Evolutionary conservation across 2,329 filamentous ascomycete species (phyloP).

Genomic region (Penicillium sp.): DNA sequence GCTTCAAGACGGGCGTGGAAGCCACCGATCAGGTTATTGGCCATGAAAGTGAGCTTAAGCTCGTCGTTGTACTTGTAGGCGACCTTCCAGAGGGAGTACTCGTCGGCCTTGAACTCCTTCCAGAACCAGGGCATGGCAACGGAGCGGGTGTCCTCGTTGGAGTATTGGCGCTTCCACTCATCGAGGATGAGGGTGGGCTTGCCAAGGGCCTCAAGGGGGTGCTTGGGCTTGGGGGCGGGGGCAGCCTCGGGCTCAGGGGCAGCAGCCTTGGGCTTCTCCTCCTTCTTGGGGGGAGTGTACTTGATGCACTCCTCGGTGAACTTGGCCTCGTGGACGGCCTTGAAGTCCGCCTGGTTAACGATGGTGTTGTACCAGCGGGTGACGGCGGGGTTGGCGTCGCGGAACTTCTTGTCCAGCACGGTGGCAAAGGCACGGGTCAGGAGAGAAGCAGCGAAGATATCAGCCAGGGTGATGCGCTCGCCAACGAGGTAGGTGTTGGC

Average conservation of each 20-base stretch:
- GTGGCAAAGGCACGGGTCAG: slow-evolving; percentile 85
- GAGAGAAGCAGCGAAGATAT: slow-evolving; percentile 79
- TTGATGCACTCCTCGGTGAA: slow-evolving; percentile 80
- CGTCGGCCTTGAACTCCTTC: slow-evolving; percentile 89
- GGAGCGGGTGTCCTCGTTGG: slow-evolving; percentile 82
- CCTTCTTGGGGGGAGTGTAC: slow-evolving; percentile 71
- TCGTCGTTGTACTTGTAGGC: slow-evolving; percentile 99
- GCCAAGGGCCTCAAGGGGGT: slow-evolving; percentile 83
- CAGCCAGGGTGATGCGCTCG: slow-evolving; percentile 95
- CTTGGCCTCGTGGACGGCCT: slow-evolving; percentile 68
- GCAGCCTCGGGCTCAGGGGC: slow-evolving; percentile 57
- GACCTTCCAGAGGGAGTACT: slow-evolving; percentile 92
- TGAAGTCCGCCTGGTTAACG: slow-evolving; percentile 88
- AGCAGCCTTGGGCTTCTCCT: slow-evolving; percentile 61
- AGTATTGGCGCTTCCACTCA: slow-evolving; percentile 99
- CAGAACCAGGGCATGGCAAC: slow-evolving; percentile 96
- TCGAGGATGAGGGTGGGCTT: slow-evolving; percentile 80
- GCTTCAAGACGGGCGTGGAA: slow-evolving; percentile 97
- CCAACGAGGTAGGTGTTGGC: slow-evolving; percentile 96
- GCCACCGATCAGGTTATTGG: slow-evolving; percentile 93
- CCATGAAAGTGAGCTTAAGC: slow-evolving; percentile 98
- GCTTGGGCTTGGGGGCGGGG: slow-evolving; percentile 83
- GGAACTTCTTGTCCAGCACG: slow-evolving; percentile 91
- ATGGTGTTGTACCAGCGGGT: slow-evolving; percentile 95
- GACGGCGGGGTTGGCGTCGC: slow-evolving; percentile 75